Evolutionary conservation across 176 grass and related monocot species (phyloP).

Genomic region (Paspalum vaginatum): DNA sequence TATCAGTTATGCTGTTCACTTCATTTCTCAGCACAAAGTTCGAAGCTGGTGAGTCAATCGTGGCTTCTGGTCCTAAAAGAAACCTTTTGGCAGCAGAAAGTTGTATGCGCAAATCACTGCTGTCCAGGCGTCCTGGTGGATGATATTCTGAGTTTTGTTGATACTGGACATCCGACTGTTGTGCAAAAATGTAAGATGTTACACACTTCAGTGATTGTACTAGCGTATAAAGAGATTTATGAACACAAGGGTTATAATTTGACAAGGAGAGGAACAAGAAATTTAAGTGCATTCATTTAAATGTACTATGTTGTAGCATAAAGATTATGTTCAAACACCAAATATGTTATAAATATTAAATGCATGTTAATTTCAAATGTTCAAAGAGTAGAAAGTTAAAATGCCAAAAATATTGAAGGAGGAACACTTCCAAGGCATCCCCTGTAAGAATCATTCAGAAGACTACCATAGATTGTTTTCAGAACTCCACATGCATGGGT

Average conservation of each 20-base stretch:
- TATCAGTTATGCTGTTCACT: conserved; percentile 35
- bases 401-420: conserved; percentile 19
- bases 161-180: conserved; percentile 44
- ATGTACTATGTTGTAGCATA: conserved; percentile 11
- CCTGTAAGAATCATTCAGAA: conserved; percentile 5
- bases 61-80: conserved; percentile 75
- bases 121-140: conserved; percentile 42
- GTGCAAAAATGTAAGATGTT: conserved; percentile 46
- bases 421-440: neutral
- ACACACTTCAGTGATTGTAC: conserved; percentile 35
- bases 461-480: neutral
- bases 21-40: conserved; percentile 39
- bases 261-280: conserved; percentile 26
- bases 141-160: conserved; percentile 52
- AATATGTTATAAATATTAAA: conserved; percentile 3
- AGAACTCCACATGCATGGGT: neutral
- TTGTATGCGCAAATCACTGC: conserved; percentile 57
- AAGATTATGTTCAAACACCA: neutral
- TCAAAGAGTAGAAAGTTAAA: conserved; percentile 8
- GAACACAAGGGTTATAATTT: neutral
- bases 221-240: conserved; percentile 14
- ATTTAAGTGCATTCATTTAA: neutral
- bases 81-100: conserved; percentile 84
- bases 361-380: conserved; percentile 14
- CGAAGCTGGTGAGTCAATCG: conserved; percentile 56